phyloP scores from a whole-genome alignment of 108 stramenopile genomes.

The Cyclotella sp. region DNA sequence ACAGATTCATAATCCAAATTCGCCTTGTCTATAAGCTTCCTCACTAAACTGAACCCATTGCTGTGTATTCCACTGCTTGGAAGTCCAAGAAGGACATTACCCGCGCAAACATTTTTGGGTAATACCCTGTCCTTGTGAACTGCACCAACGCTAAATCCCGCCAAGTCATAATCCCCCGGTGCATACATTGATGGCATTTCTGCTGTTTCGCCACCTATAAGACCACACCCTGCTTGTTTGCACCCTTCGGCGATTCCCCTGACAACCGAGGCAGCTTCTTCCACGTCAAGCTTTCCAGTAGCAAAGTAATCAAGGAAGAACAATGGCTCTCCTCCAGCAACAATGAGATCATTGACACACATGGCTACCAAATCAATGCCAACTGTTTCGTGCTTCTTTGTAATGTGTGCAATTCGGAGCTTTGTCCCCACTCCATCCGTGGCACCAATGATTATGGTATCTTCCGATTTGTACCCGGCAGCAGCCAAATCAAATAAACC shows the following conservation, averaged over 20 bases:
- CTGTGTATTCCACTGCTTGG: constrained; percentile 96
- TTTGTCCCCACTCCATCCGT: constrained; percentile 99
- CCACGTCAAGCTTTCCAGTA: constrained; percentile 90
- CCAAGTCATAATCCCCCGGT: constrained; percentile 97
- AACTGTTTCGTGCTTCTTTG: constrained; percentile 84
- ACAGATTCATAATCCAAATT: constrained; percentile 83
- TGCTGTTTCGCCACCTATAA: constrained; percentile 99
- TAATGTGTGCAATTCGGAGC: constrained; percentile 88
- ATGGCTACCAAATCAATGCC: constrained; percentile 98
- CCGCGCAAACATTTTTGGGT: constrained; percentile 80
- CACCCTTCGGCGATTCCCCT: constrained; percentile 96
- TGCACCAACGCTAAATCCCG: constrained; percentile 98
- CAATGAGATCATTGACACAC: constrained; percentile 98
- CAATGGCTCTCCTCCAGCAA: constrained; percentile 95
- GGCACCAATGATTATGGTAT: constrained; percentile 95
- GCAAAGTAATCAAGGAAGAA: constrained; percentile 99
- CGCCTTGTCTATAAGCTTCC: constrained; percentile 89
- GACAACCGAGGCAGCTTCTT: constrained; percentile 94
- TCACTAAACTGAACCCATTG: constrained; percentile 97
- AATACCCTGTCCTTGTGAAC: constrained; percentile 85
- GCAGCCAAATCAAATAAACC: constrained; percentile 96
- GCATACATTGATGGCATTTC: constrained; percentile 99
- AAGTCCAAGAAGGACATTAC: constrained; percentile 93
- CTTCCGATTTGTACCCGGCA: constrained; percentile 87
- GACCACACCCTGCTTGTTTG: constrained; percentile 92